Evolutionary conservation across 345 rosid genomes (phyloP), one percentile per base, ranked within the genome.

Genomic region (Theobroma cacao): DNA sequence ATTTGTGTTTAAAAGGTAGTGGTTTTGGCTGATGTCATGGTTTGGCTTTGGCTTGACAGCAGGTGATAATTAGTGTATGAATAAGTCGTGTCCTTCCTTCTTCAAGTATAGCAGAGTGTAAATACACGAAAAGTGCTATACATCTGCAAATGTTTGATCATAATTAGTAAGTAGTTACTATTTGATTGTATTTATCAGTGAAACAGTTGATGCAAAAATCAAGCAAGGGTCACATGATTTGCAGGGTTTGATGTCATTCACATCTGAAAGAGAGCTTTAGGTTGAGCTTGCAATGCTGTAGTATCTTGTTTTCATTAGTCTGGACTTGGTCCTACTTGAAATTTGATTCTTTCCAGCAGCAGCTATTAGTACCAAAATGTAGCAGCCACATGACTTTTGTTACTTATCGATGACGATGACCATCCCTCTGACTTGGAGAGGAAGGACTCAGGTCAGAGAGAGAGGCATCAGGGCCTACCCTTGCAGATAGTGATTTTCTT

Each of bases 261-360:
- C 36, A 48, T 76, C 34, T 64, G 71, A 74, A 56, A 63, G 22
- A 68, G 67, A 48, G 45, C 33, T 56, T 56, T 58, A 60, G 50
- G 58, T 56, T 33, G 31, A 58, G 56, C 67, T 18, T 69, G 43
- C 40, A 65, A n/a, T 61, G 56, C 28, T 15, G 18, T 48, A 22
- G 47, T 56, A 52, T 75, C 56, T 53, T 18, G 52, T 56, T 60
- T 18, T 75, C 36, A 74, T 56, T 76, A 18, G 34, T 58, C 56
- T 34, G 77, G 64, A 64, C 47, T 65, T 50, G 81, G 83, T 65
- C 81, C 81, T 56, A 67, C 67, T 67, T 45, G 76, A 81, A n/a
- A 26, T 78, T 48, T 61, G 66, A 61, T 61, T 14, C 4, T 30
- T 61, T 15, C 22, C n/a, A 4, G 50, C 31, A 38, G 30, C 50